A percentile compares a stretch with the other conserved stretches of the same genome.
phyloP scores from a whole-genome alignment of 129 eudicot species.

The Apium graveolens region DNA sequence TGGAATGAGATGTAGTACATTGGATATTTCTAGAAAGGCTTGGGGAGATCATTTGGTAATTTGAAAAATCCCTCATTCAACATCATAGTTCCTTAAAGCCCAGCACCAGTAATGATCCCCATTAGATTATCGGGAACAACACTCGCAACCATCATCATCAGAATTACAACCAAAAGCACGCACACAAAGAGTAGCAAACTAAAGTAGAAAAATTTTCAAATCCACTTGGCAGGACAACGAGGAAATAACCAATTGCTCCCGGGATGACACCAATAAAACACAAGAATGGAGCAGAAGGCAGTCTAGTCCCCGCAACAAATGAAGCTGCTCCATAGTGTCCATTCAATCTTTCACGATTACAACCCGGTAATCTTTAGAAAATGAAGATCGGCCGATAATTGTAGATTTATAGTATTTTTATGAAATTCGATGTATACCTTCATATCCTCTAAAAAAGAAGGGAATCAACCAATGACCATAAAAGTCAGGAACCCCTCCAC shows the following conservation, averaged over 20 bases:
- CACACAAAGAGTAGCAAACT: conserved; percentile 80
- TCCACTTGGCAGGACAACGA: conserved; percentile 66
- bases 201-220: conserved; percentile 69
- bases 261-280: conserved; percentile 66
- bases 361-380: conserved; percentile 29
- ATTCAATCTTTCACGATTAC: conserved; percentile 86
- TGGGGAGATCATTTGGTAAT: background rate
- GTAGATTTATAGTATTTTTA: background rate
- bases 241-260: conserved; percentile 80
- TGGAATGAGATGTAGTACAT: conserved; percentile 47
- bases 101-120: conserved; percentile 44
- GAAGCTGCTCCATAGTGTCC: conserved; percentile 95
- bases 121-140: conserved; percentile 38
- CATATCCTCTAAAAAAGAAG: conserved; percentile 98
- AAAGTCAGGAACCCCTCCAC: conserved; percentile 94
- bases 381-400: background rate
- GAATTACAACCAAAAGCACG: conserved; percentile 56
- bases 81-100: conserved; percentile 29
- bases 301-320: conserved; percentile 81
- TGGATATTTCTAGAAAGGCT: conserved; percentile 5
- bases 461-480: conserved; percentile 98
- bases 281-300: conserved; percentile 86
- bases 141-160: conserved; percentile 54
- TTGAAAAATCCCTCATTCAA: background rate
- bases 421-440: conserved; percentile 33